A percentile compares a stretch with the other conserved stretches of the same genome.
phyloP scores from a whole-genome alignment of 228 moss, liverwort and hornwort species.

The Sphagnum magellanicum region DNA sequence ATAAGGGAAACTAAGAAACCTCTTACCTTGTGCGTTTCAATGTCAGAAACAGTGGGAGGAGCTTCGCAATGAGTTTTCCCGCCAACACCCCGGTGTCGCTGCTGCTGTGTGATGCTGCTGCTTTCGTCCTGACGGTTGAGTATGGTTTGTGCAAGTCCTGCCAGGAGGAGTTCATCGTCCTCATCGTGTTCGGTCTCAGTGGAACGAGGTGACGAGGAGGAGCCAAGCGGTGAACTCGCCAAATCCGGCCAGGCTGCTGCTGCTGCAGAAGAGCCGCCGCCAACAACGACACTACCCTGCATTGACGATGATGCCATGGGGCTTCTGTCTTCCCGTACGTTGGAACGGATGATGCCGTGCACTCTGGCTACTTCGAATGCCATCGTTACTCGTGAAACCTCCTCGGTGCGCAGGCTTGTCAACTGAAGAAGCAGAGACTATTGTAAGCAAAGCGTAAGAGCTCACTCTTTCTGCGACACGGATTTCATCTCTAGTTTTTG shows the following conservation, averaged over 20 bases:
- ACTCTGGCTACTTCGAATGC: slow-evolving; percentile 57
- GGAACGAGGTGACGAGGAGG: slow-evolving; percentile 43
- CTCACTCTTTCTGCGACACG: too few relatives aligned
- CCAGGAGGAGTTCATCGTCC: slow-evolving; percentile 63
- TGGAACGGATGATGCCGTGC: slow-evolving; percentile 42
- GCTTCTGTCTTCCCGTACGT: slow-evolving; percentile 19
- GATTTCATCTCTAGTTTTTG: too few relatives aligned
- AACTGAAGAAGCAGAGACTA: too few relatives aligned
- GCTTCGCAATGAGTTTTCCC: neutral
- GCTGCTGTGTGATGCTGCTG: slow-evolving; percentile 1
- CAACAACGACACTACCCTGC: neutral
- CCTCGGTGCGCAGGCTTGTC: too few relatives aligned
- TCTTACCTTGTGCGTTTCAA: slow-evolving; percentile 10
- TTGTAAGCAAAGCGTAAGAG: too few relatives aligned
- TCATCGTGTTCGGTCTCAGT: slow-evolving; percentile 86
- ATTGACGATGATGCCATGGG: neutral
- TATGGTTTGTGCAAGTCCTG: slow-evolving; percentile 68
- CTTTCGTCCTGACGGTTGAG: slow-evolving; percentile 63
- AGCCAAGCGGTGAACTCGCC: slow-evolving; percentile 32
- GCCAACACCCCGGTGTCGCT: neutral
- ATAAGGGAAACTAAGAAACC: too few relatives aligned
- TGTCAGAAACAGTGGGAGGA: neutral
- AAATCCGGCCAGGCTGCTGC: slow-evolving; percentile 27
- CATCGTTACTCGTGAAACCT: slow-evolving; percentile 10
- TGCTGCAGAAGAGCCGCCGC: neutral